These are phyloP conservation scores for Trametes polyzona DNA, from an alignment of 1,284 basidiomycete species.

Conservation along the genomic window DNA sequence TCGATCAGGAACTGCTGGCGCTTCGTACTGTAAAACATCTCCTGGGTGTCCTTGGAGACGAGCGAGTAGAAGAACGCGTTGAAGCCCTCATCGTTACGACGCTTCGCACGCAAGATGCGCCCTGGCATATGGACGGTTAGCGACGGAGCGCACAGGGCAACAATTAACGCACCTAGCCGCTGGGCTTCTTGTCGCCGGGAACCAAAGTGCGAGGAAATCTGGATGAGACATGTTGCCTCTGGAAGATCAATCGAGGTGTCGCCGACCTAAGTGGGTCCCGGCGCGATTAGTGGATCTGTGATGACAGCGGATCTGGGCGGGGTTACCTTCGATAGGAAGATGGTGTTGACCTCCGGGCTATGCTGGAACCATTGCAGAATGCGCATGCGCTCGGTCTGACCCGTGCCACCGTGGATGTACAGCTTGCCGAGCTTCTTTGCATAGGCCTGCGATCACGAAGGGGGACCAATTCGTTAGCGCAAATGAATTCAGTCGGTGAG, in stretches of 20 bases:
- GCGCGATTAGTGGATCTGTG: slow-evolving; percentile 7
- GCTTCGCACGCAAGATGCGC: slow-evolving; percentile 95
- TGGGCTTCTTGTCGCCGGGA: slow-evolving; percentile 98
- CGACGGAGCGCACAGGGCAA: neutral
- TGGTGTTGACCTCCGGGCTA: slow-evolving; percentile 95
- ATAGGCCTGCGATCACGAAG: slow-evolving; percentile 70
- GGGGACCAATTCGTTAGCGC: neutral
- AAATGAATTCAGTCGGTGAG: neutral
- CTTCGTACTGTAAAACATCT: slow-evolving; percentile 99
- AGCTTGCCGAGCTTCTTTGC: slow-evolving; percentile 93
- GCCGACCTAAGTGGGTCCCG: slow-evolving; percentile 75
- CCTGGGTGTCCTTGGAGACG: slow-evolving; percentile 98
- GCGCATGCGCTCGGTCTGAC: slow-evolving; percentile 94
- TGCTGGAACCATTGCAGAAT: slow-evolving; percentile 97
- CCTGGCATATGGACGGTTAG: slow-evolving; percentile 48
- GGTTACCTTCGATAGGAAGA: slow-evolving; percentile 93
- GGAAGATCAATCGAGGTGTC: slow-evolving; percentile 99
- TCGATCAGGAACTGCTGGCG: slow-evolving; percentile 99
- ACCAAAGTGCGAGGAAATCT: slow-evolving; percentile 99
- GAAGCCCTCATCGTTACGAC: slow-evolving; percentile 98
- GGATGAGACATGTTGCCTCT: slow-evolving; percentile 98
- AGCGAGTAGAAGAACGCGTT: slow-evolving; percentile 99
- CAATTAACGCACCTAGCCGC: slow-evolving; percentile 69
- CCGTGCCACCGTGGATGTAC: slow-evolving; percentile 96
- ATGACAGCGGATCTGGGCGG: neutral